Conservation (phyloP, 2,329 filamentous ascomycete species). For the Pezicula radicicola region DNA sequence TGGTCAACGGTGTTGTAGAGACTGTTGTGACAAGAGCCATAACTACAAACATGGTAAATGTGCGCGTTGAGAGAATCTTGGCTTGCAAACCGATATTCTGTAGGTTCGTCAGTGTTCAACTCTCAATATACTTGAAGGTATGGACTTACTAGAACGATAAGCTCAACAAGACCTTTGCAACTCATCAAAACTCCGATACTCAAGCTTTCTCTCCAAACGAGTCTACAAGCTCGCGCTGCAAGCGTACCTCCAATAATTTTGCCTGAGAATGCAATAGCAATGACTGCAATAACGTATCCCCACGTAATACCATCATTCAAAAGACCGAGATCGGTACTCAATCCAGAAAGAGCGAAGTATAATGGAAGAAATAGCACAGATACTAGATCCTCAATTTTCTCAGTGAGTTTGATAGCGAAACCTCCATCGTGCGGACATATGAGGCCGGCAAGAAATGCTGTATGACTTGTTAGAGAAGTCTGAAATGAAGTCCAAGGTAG, state of each 20-base stretch:
- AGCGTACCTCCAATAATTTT: constrained; percentile 83
- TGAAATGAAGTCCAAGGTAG: not conserved
- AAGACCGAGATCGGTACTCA: constrained; percentile 84
- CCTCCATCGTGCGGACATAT: constrained; percentile 89
- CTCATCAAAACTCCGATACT: constrained; percentile 91
- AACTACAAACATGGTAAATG: constrained; percentile 92
- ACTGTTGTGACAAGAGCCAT: constrained; percentile 91
- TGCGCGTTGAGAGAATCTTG: constrained; percentile 73
- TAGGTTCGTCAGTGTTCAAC: constrained; percentile 8
- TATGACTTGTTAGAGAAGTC: not conserved
- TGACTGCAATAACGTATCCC: constrained; percentile 85
- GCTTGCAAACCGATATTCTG: constrained; percentile 81
- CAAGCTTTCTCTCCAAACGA: constrained; percentile 88
- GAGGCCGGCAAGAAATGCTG: constrained; percentile 79
- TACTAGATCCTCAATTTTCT: constrained; percentile 92
- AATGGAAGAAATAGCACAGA: constrained; percentile 80
- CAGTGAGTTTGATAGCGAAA: constrained; percentile 86
- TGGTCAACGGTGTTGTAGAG: constrained; percentile 73
- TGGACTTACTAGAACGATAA: constrained; percentile 79
- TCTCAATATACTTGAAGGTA: not conserved
- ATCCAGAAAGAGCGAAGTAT: constrained; percentile 89
- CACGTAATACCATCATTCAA: constrained; percentile 79
- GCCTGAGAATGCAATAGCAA: constrained; percentile 75
- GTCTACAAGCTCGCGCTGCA: constrained; percentile 70
- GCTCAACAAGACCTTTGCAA: constrained; percentile 90